A percentile compares a stretch with the other conserved stretches of the same genome.
phyloP scores from a whole-genome alignment of 179 eudicot genomes.

The Drosera spatulata region DNA sequence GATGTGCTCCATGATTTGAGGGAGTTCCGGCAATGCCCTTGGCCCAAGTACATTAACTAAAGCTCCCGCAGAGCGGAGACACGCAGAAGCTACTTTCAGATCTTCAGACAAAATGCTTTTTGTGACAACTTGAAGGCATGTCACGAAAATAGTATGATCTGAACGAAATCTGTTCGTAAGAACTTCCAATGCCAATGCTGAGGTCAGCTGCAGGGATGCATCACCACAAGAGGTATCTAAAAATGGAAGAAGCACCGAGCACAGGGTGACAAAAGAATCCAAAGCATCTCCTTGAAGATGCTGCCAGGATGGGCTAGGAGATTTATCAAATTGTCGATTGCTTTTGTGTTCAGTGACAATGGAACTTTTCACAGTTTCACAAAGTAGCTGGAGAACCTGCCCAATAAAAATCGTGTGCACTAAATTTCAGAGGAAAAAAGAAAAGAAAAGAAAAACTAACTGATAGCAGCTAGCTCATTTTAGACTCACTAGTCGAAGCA shows the following conservation, averaged over 20 bases:
- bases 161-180: slow-evolving; percentile 55
- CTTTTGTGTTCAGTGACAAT: slow-evolving; percentile 25
- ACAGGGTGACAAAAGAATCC: slow-evolving; percentile 43
- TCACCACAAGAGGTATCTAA: slow-evolving; percentile 37
- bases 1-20: slow-evolving; percentile 59
- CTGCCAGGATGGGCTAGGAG: slow-evolving; percentile 40
- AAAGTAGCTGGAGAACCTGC: slow-evolving; percentile 73
- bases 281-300: slow-evolving; percentile 41
- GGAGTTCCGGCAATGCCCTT: slow-evolving; percentile 70
- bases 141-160: slow-evolving; percentile 39
- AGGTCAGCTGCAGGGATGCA: slow-evolving; percentile 45
- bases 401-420: slow-evolving; percentile 1
- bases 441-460: too few relatives aligned
- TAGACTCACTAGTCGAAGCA: too few relatives aligned
- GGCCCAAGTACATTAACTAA: slow-evolving; percentile 73
- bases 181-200: slow-evolving; percentile 66
- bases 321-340: slow-evolving; percentile 21
- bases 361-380: slow-evolving; percentile 51
- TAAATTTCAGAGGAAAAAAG: too few relatives aligned
- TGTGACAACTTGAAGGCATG: slow-evolving; percentile 52
- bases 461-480: too few relatives aligned
- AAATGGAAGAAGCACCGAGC: slow-evolving; percentile 50
- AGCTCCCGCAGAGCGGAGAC: slow-evolving; percentile 67
- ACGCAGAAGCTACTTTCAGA: slow-evolving; percentile 40
- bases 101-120: slow-evolving; percentile 46